These are phyloP conservation scores for Kodamaea leandrae DNA, from an alignment of 805 yeast species.

Conservation along the genomic window DNA sequence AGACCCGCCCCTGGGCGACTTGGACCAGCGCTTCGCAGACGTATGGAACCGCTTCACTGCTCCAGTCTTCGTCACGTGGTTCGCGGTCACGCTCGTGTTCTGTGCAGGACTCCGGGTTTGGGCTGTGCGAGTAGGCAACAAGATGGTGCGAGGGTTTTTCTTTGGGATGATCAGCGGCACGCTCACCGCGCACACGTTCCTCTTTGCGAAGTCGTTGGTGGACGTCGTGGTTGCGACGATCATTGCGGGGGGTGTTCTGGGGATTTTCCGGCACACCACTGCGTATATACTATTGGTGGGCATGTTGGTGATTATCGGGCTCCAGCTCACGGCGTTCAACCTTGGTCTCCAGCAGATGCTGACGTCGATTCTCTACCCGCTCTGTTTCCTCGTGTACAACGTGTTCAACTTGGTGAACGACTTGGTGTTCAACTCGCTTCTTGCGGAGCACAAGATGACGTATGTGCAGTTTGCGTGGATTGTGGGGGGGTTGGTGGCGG, in stretches of 20 bases:
- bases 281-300: slow-evolving; percentile 45
- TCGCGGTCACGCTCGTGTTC: slow-evolving; percentile 31
- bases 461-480: slow-evolving; percentile 51
- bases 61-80: slow-evolving; percentile 59
- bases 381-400: slow-evolving; percentile 82
- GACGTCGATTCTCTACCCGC: slow-evolving; percentile 78
- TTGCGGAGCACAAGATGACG: slow-evolving; percentile 39
- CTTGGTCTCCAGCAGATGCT: slow-evolving; percentile 67
- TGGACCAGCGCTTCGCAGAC: slow-evolving; percentile 34
- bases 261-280: slow-evolving; percentile 22
- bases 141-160: slow-evolving; percentile 44
- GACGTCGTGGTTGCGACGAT: slow-evolving; percentile 57
- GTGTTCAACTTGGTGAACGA: slow-evolving; percentile 52
- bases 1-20: slow-evolving; percentile 19
- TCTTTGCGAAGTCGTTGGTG: slow-evolving; percentile 81
- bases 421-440: slow-evolving; percentile 57
- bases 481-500: slow-evolving; percentile 46
- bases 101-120: slow-evolving; percentile 29
- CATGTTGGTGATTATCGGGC: slow-evolving; percentile 62
- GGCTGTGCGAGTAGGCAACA: background rate
- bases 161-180: slow-evolving; percentile 73
- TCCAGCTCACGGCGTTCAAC: slow-evolving; percentile 72
- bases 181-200: slow-evolving; percentile 78
- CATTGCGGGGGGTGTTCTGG: slow-evolving; percentile 17
- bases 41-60: slow-evolving; percentile 38